Base-by-base conservation (phyloP, 2,329 filamentous ascomycete species). In the Hysterium pulicare region DNA sequence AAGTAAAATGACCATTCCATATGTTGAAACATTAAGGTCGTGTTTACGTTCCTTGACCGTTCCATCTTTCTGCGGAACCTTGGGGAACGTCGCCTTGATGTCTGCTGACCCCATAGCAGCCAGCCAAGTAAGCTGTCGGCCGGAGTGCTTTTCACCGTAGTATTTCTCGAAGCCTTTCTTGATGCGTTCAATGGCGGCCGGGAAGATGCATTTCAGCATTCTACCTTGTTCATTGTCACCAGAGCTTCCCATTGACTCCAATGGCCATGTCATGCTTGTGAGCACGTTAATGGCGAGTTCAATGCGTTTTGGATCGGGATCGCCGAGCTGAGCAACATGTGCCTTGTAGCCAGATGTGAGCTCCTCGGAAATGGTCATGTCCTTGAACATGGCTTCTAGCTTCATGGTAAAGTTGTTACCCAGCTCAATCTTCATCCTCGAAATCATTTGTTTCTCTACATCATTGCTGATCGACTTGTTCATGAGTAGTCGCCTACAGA, bases 351-450 rank as follows among this genome's bases (percentile, higher is more conserved):
- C 82, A 10, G 81, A 71, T 0, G 87, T 89, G 20, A 96, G 77
- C 51, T 95, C 91, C 41, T 85, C 82, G 0, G 90, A 96, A 10
- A 90, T 82, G 13, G 84, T 82, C 80, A 97, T 90, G 59, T 98
- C 93, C 68, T 90, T 90, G 73, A 98, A 96, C 90, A 98, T 97
- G 51, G 90, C 87, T 62, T 98, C 93, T 33, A 98, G 81, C 63
- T 94, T 95, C 58, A 82, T 75, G 0, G 93, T 97, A 64, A 97
- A 97, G 53, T 90, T 84, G 64, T 94, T 95, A 30, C 93, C 93
- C 40, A 97, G 82, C 64, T 96, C 91, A 60, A 93, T 82, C 76
- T 96, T 97, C 90, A 98, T 96, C 50, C 91, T 87, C 0, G 84
- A 86, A 40, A 98, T 93, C 81, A 98, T 94, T 58, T 93, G 86